Conservation (phyloP, 2,329 filamentous ascomycete genomes). For the Neofusicoccum umdonicola region DNA sequence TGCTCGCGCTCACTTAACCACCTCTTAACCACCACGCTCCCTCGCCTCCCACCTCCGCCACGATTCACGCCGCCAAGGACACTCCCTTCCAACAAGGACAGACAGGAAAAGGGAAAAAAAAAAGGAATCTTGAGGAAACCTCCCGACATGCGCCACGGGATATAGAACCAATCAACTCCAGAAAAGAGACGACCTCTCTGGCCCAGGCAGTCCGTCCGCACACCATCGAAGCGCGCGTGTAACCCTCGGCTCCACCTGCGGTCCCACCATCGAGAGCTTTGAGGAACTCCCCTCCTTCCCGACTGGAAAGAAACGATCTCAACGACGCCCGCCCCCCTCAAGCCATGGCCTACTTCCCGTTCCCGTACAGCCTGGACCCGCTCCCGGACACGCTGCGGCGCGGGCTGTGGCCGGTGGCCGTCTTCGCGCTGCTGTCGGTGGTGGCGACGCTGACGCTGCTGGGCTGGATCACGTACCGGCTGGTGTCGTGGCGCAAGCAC, state of each 20-base stretch:
- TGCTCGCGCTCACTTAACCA: background rate
- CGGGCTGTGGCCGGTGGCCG: conserved; percentile 47
- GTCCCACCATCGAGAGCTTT: background rate
- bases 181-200: background rate
- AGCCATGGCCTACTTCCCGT: conserved; percentile 20
- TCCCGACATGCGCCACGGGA: background rate
- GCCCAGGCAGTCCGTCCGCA: background rate
- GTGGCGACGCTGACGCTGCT: conserved; percentile 45
- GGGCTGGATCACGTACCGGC: conserved; percentile 49
- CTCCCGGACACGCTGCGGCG: conserved; percentile 29
- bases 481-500: conserved; percentile 51
- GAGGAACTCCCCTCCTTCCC: background rate
- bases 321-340: background rate
- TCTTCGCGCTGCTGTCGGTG: conserved; percentile 49
- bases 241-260: background rate
- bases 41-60: background rate
- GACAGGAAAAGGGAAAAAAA: background rate
- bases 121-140: background rate
- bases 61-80: background rate
- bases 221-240: background rate
- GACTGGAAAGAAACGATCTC: background rate
- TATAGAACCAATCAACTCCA: background rate
- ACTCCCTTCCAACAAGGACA: background rate
- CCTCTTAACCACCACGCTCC: background rate
- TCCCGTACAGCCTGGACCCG: conserved; percentile 32